Percentiles rank a stretch among this genome's conserved stretches.
Conservation (phyloP, 306 rosid genomes). For the Quercus variabilis region DNA sequence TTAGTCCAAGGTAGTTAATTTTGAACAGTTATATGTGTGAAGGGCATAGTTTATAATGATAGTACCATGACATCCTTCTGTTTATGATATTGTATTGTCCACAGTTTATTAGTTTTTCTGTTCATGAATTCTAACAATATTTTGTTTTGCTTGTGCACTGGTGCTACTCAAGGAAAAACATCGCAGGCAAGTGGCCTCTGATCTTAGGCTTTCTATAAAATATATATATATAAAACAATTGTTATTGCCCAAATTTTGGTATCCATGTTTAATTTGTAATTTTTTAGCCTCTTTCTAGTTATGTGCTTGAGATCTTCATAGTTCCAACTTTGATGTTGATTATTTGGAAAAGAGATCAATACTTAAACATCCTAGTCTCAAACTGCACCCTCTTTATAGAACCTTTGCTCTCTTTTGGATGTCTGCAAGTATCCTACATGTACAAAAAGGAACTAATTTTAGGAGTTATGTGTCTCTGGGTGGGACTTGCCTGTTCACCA, state of each 20-base stretch:
- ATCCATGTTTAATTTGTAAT: neutral
- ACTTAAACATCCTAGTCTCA: neutral
- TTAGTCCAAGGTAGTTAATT: neutral
- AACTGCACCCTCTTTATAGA: neutral
- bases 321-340: neutral
- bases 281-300: neutral
- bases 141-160: slow-evolving; percentile 34
- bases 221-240: neutral
- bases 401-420: no score
- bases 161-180: slow-evolving; percentile 66
- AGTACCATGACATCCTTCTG: neutral
- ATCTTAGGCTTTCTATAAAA: neutral
- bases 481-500: no score
- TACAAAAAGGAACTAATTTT: no score
- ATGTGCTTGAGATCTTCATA: neutral
- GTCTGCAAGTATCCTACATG: no score
- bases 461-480: no score
- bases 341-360: neutral
- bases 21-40: neutral
- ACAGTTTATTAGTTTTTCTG: slow-evolving; percentile 22
- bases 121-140: slow-evolving; percentile 35
- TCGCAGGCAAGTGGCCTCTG: slow-evolving; percentile 56
- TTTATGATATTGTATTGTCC: slow-evolving; percentile 14
- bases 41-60: neutral
- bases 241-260: neutral